These are phyloP conservation scores for Claviceps pazoutovae DNA, from an alignment of 2,329 filamentous ascomycete species.

Conservation along the genomic window DNA sequence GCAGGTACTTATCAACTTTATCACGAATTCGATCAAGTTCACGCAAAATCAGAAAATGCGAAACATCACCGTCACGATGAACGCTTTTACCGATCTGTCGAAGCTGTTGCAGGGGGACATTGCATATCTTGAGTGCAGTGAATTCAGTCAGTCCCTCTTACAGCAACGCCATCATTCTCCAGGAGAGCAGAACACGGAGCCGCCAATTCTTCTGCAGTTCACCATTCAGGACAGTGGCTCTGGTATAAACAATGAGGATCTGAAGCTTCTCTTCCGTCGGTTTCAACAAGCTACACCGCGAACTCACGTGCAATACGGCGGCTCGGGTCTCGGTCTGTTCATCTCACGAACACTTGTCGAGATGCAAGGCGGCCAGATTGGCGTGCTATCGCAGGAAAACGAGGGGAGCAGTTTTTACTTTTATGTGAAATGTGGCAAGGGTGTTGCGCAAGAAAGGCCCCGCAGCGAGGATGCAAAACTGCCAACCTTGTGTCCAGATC, in stretches of 20 bases:
- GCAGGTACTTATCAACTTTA: slow-evolving; percentile 63
- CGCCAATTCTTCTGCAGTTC: slow-evolving; percentile 37
- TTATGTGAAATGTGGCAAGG: slow-evolving; percentile 1
- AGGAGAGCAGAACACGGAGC: slow-evolving; percentile 31
- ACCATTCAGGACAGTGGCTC: slow-evolving; percentile 58
- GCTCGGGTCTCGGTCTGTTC: slow-evolving; percentile 56
- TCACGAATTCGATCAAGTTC: slow-evolving; percentile 53
- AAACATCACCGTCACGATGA: slow-evolving; percentile 48
- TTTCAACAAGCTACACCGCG: slow-evolving; percentile 54
- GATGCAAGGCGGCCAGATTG: slow-evolving; percentile 64
- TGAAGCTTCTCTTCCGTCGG: slow-evolving; percentile 50
- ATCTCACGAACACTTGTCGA: slow-evolving; percentile 64
- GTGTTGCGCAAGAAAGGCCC: not conserved
- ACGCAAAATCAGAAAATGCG: slow-evolving; percentile 44
- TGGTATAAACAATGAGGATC: slow-evolving; percentile 47
- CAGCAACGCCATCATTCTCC: not conserved
- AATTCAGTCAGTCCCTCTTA: slow-evolving; percentile 8
- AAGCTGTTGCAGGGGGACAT: slow-evolving; percentile 24
- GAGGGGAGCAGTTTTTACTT: slow-evolving; percentile 7
- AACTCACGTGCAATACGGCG: slow-evolving; percentile 58
- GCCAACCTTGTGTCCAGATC: not conserved
- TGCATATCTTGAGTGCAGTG: slow-evolving; percentile 32
- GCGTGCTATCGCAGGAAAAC: slow-evolving; percentile 32
- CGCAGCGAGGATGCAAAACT: not conserved
- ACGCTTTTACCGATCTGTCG: slow-evolving; percentile 41